Evolutionary conservation across 2,329 filamentous ascomycete species (phyloP).

Genomic region (Sordariomycetes sp.): DNA sequence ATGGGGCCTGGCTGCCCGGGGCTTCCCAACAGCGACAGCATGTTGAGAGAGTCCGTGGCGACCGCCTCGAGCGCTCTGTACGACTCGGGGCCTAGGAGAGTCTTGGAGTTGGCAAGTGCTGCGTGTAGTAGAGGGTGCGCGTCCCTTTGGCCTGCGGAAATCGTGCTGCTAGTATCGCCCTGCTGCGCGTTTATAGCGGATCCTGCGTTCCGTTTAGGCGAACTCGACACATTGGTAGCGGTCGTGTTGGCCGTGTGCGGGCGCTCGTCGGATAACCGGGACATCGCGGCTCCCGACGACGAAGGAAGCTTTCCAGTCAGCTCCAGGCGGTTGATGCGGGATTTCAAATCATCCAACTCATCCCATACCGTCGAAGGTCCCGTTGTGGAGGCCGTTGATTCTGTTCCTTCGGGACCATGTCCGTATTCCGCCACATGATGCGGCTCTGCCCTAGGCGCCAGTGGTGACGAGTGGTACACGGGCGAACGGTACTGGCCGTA

Average conservation of each 20-base stretch:
- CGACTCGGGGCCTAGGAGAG: conserved; percentile 57
- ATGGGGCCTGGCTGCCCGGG: conserved; percentile 59
- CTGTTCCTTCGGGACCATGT: conserved; percentile 55
- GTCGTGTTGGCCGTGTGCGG: conserved; percentile 87
- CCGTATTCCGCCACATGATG: conserved; percentile 16
- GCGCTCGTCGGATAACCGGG: conserved; percentile 64
- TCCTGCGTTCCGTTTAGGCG: conserved; percentile 55
- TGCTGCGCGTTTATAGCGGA: conserved; percentile 34
- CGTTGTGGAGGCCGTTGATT: conserved; percentile 79
- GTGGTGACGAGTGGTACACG: conserved; percentile 48
- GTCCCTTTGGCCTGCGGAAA: conserved; percentile 34
- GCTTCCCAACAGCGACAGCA: conserved; percentile 69
- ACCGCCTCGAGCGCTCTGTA: conserved; percentile 73
- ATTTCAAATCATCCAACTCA: conserved; percentile 90
- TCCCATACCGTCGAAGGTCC: conserved; percentile 95
- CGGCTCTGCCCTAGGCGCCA: conserved; percentile 30
- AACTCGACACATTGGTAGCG: conserved; percentile 77
- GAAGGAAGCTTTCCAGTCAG: conserved; percentile 78
- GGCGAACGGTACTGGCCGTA: conserved; percentile 23
- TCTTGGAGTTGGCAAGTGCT: conserved; percentile 69
- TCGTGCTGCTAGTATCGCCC: conserved; percentile 29
- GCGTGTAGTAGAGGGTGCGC: conserved; percentile 70
- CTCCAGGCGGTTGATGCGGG: conserved; percentile 81
- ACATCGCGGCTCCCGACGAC: conserved; percentile 71
- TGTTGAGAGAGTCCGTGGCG: conserved; percentile 66